phyloP scores from a whole-genome alignment of 257 asterid species.

The Buddleja alternifolia region DNA sequence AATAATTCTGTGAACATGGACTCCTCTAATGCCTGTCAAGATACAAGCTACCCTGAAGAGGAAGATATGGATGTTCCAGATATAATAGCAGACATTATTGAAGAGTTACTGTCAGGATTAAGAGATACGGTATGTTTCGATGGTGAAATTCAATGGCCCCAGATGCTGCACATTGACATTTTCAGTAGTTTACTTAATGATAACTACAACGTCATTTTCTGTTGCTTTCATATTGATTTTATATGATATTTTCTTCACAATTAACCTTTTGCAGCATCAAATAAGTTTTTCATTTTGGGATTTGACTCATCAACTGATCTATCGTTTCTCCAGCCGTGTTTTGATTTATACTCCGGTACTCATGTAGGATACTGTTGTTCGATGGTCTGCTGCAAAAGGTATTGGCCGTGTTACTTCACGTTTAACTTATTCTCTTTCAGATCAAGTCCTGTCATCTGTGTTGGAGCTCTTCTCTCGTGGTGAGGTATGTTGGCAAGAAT shows the following conservation, averaged over 20 bases:
- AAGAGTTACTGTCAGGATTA: constrained; percentile 76
- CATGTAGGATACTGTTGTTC: constrained; percentile 89
- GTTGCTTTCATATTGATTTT: constrained; percentile 23
- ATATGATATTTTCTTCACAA: constrained; percentile 10
- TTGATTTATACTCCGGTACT: constrained; percentile 21
- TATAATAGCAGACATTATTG: constrained; percentile 80
- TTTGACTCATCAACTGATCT: constrained; percentile 9
- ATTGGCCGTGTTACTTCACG: constrained; percentile 90
- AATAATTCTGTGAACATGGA: constrained; percentile 37
- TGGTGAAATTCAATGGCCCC: constrained; percentile 41
- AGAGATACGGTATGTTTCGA: constrained; percentile 80
- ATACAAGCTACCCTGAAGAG: constrained; percentile 56
- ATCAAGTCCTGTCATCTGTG: constrained; percentile 88
- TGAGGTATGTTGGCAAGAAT: constrained; percentile 62
- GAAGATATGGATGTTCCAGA: constrained; percentile 96
- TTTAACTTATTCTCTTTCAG: constrained; percentile 73
- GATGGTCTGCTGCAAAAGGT: constrained; percentile 99
- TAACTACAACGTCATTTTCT: background rate
- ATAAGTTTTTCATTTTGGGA: constrained; percentile 2
- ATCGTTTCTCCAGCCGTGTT: constrained; percentile 11
- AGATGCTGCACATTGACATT: constrained; percentile 24
- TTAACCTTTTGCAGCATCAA: constrained; percentile 11
- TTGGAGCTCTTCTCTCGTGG: constrained; percentile 92
- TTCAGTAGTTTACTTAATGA: background rate
- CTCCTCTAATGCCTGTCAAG: constrained; percentile 41